These are phyloP conservation scores for Geranomyces michiganensis DNA, from an alignment of 192 early-diverging fungal species.

Conservation along the genomic window DNA sequence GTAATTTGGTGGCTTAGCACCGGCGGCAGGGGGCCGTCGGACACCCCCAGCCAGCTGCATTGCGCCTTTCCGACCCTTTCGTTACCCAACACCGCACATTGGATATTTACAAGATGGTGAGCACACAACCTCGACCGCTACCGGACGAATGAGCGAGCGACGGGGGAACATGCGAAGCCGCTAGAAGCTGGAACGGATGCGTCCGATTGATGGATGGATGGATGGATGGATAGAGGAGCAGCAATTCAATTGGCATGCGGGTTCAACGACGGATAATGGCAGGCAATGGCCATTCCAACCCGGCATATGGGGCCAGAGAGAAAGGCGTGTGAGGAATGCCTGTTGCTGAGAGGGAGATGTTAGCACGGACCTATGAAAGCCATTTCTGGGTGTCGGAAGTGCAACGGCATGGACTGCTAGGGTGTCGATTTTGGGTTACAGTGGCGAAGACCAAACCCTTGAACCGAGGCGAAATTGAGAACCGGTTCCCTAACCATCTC, in stretches of 20 bases:
- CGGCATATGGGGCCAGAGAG: no score
- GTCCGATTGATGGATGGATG: constrained; percentile 24
- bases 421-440: neutral
- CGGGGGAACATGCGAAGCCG: neutral
- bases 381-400: no score
- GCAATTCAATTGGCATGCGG: neutral
- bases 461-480: neutral
- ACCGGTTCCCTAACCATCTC: neutral
- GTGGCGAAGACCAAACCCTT: neutral
- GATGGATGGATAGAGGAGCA: constrained; percentile 23
- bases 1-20: no score
- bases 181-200: neutral
- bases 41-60: no score
- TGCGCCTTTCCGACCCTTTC: no score
- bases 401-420: neutral
- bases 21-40: no score
- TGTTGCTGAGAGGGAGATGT: no score
- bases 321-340: no score
- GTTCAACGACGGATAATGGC: no score
- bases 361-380: no score
- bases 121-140: neutral
- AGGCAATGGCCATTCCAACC: no score
- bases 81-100: constrained; percentile 3
- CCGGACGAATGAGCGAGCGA: neutral
- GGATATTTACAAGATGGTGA: constrained; percentile 3